Percentiles rank a stretch among this genome's conserved stretches.
phyloP scores from a whole-genome alignment of 2,329 filamentous ascomycete species.

The Helminthosporium solani region DNA sequence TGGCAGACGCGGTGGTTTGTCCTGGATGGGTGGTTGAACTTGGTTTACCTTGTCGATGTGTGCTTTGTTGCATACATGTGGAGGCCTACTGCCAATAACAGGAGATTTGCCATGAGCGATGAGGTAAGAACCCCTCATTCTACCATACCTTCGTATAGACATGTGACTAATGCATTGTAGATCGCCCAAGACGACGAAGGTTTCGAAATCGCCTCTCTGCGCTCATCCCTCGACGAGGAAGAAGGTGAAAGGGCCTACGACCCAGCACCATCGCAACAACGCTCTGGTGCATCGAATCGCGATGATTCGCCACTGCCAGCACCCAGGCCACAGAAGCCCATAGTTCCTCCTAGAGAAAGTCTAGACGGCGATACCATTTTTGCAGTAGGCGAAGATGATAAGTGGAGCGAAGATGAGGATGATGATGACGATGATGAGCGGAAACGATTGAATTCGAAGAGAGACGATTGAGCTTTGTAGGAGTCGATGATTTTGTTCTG shows the following conservation, averaged over 20 bases:
- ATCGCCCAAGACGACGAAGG: slow-evolving; percentile 98
- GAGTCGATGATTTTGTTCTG: neutral
- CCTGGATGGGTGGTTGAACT: slow-evolving; percentile 93
- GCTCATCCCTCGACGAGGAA: slow-evolving; percentile 69
- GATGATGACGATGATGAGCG: slow-evolving; percentile 46
- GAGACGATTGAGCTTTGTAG: slow-evolving; percentile 25
- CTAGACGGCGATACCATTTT: slow-evolving; percentile 94
- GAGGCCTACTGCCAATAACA: slow-evolving; percentile 94
- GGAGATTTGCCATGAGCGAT: slow-evolving; percentile 97
- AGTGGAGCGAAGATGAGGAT: slow-evolving; percentile 69
- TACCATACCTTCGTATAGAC: neutral
- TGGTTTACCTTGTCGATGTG: slow-evolving; percentile 94
- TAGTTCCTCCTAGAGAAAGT: slow-evolving; percentile 57
- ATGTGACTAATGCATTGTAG: slow-evolving; percentile 47
- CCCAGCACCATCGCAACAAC: slow-evolving; percentile 34
- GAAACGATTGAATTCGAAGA: slow-evolving; percentile 32
- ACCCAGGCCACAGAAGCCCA: slow-evolving; percentile 51
- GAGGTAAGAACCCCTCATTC: slow-evolving; percentile 57
- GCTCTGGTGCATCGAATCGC: slow-evolving; percentile 27
- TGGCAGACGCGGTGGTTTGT: slow-evolving; percentile 99
- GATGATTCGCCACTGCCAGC: slow-evolving; percentile 55
- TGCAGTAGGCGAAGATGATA: slow-evolving; percentile 84
- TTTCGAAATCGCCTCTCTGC: slow-evolving; percentile 93
- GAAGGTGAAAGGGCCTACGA: slow-evolving; percentile 50
- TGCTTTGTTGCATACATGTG: slow-evolving; percentile 92